A percentile compares a stretch with the other conserved stretches of the same genome.
Conservation (phyloP, 2,329 filamentous ascomycete genomes). For the Pezicula rhizophila region DNA sequence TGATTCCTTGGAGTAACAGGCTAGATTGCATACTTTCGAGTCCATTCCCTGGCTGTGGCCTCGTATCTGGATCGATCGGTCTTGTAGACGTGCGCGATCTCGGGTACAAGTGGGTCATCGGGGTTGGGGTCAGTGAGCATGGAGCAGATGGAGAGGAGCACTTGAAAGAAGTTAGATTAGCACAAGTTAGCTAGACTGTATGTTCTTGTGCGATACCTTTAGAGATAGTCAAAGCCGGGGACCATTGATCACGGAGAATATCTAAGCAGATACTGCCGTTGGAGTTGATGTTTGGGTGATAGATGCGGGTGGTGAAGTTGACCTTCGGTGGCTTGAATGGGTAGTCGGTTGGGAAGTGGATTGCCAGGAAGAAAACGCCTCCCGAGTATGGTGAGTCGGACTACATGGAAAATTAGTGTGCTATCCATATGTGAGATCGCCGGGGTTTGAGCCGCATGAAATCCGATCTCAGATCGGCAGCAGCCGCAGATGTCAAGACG, state of each 20-base stretch:
- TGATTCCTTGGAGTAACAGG: no score
- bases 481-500: conserved; percentile 3
- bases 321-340: conserved; percentile 99
- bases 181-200: not conserved
- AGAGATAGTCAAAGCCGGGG: conserved; percentile 93
- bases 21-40: conserved; percentile 73
- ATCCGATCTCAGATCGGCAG: conserved; percentile 4
- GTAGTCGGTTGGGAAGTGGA: conserved; percentile 99
- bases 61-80: conserved; percentile 94
- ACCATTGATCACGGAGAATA: conserved; percentile 98
- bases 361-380: conserved; percentile 97
- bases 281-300: conserved; percentile 99
- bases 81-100: conserved; percentile 99
- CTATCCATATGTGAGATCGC: conserved; percentile 4
- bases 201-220: conserved; percentile 62
- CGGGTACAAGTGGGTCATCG: conserved; percentile 94
- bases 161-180: conserved; percentile 38
- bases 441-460: conserved; percentile 10
- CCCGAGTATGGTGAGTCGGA: conserved; percentile 95
- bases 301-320: conserved; percentile 99
- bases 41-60: conserved; percentile 96
- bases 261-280: conserved; percentile 99
- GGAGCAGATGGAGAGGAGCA: conserved; percentile 97
- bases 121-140: conserved; percentile 99
- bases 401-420: conserved; percentile 37